Evolutionary conservation across 768 basidiomycete genomes (phyloP).

Genomic region (Leccinum subtestaceum): DNA sequence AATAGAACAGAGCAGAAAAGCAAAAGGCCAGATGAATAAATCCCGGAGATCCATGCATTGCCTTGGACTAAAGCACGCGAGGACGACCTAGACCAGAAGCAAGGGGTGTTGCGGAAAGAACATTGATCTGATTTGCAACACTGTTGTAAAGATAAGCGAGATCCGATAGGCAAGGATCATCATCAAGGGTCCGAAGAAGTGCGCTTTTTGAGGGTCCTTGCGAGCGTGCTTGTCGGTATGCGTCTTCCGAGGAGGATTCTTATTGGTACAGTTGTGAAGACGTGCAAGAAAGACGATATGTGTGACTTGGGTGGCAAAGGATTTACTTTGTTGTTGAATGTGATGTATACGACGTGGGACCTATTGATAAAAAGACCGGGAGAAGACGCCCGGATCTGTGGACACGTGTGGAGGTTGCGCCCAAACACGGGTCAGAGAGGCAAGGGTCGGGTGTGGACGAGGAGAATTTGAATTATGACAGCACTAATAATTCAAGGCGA

Average conservation of each 20-base stretch:
- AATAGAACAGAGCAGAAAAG: neutral
- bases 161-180: neutral
- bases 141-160: neutral
- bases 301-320: too few relatives aligned
- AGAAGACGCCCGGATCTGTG: neutral
- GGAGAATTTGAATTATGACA: neutral
- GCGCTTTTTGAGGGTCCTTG: neutral
- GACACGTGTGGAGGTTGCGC: slow-evolving; percentile 11
- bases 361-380: neutral
- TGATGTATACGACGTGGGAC: neutral
- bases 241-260: neutral
- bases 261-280: neutral
- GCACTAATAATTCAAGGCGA: neutral
- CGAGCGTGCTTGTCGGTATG: neutral
- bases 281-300: neutral
- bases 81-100: neutral
- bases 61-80: slow-evolving; percentile 3
- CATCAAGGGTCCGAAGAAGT: neutral
- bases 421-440: slow-evolving; percentile 3
- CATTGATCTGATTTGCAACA: slow-evolving; percentile 10
- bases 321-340: too few relatives aligned
- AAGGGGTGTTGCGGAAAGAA: neutral
- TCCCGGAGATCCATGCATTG: neutral
- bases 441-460: neutral
- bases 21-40: neutral